Percentiles rank a stretch among this genome's conserved stretches.
These are phyloP conservation scores for Cucurbita ficifolia DNA, from an alignment of 306 rosid species.

Conservation along the genomic window DNA sequence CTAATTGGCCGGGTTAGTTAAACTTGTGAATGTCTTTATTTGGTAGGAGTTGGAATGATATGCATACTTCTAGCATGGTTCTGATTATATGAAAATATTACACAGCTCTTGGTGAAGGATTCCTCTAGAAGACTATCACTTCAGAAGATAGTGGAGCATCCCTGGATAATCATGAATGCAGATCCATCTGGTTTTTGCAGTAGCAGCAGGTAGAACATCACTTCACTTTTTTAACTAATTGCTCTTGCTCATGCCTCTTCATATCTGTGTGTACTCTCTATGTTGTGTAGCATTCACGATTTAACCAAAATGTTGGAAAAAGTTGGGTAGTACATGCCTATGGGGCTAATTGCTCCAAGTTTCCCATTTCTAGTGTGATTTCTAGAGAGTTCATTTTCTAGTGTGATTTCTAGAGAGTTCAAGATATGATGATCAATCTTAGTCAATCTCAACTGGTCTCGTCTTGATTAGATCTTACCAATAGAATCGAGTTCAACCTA, in stretches of 20 bases:
- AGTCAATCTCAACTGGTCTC: background rate
- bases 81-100: background rate
- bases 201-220: conserved; percentile 14
- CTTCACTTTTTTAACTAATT: conserved; percentile 2
- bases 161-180: conserved; percentile 71
- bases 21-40: background rate
- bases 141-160: conserved; percentile 66
- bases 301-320: background rate
- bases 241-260: background rate
- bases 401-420: too few species aligned
- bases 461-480: background rate
- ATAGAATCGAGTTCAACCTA: background rate
- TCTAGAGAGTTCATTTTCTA: too few species aligned
- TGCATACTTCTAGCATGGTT: background rate
- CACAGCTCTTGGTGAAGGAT: conserved; percentile 76
- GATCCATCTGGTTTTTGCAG: conserved; percentile 39
- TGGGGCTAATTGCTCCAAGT: background rate
- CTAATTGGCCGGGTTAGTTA: conserved; percentile 50
- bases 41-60: background rate
- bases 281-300: background rate
- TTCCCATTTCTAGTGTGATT: too few species aligned
- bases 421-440: background rate
- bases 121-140: conserved; percentile 64
- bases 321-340: background rate
- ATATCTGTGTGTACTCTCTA: background rate